Conservation (phyloP, 1,284 basidiomycete genomes). For the Apiotrichum laibachii region DNA sequence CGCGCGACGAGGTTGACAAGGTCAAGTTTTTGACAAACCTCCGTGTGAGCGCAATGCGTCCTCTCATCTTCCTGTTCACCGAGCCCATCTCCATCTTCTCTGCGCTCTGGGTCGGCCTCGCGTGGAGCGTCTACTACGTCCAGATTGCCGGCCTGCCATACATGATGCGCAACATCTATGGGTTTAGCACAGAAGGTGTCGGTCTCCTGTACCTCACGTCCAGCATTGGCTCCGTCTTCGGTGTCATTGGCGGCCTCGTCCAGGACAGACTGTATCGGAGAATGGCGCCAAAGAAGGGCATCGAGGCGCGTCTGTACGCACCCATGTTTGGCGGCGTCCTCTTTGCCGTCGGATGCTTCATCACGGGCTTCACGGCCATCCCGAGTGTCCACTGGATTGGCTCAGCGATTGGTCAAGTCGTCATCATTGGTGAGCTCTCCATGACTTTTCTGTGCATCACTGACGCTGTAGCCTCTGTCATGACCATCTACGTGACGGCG, state of each 20-base stretch:
- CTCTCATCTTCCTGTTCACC: slow-evolving; percentile 60
- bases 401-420: slow-evolving; percentile 55
- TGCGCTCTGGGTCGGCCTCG: slow-evolving; percentile 71
- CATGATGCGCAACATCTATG: slow-evolving; percentile 62
- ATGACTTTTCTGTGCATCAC: neutral
- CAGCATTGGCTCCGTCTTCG: slow-evolving; percentile 60
- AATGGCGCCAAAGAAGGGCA: slow-evolving; percentile 58
- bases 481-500: slow-evolving; percentile 37
- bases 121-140: slow-evolving; percentile 73
- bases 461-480: slow-evolving; percentile 9
- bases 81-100: slow-evolving; percentile 74
- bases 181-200: slow-evolving; percentile 63
- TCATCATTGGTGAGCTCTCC: slow-evolving; percentile 51
- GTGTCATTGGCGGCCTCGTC: slow-evolving; percentile 60
- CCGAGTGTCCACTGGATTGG: slow-evolving; percentile 37
- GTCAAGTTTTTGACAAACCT: slow-evolving; percentile 36
- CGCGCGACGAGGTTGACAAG: slow-evolving; percentile 47
- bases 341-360: slow-evolving; percentile 64
- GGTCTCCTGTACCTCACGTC: slow-evolving; percentile 64
- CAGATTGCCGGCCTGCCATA: slow-evolving; percentile 66
- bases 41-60: slow-evolving; percentile 35
- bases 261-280: slow-evolving; percentile 68
- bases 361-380: slow-evolving; percentile 47
- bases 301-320: slow-evolving; percentile 69
- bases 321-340: slow-evolving; percentile 64